These are phyloP conservation scores for Aspergillus hortae DNA, from an alignment of 2,329 filamentous ascomycete genomes.

Conservation along the genomic window DNA sequence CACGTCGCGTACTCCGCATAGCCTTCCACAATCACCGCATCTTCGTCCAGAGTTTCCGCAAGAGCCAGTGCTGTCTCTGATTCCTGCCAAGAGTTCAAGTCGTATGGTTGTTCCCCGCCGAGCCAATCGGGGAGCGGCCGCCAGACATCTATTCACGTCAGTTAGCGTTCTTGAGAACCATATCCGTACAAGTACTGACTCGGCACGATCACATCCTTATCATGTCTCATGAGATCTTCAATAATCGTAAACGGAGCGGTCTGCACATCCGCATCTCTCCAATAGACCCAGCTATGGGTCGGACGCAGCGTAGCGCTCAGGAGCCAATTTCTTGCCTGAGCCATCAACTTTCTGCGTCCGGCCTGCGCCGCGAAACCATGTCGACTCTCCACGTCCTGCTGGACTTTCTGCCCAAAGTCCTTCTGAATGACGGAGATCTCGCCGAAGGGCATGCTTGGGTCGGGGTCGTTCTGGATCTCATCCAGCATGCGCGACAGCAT, in stretches of 20 bases:
- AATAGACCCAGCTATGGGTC: constrained; percentile 98
- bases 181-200: constrained; percentile 59
- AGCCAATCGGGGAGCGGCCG: constrained; percentile 98
- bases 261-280: constrained; percentile 97
- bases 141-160: constrained; percentile 73
- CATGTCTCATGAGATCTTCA: constrained; percentile 97
- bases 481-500: constrained; percentile 73
- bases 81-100: constrained; percentile 98
- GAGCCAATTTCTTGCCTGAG: constrained; percentile 94
- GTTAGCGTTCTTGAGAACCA: background rate
- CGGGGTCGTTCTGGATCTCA: constrained; percentile 72
- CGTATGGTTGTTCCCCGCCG: constrained; percentile 95
- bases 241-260: constrained; percentile 95
- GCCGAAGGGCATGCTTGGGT: constrained; percentile 79
- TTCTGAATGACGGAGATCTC: constrained; percentile 98
- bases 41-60: constrained; percentile 92
- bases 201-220: constrained; percentile 97
- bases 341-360: constrained; percentile 91
- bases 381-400: constrained; percentile 94
- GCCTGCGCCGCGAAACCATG: constrained; percentile 97
- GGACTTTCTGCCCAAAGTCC: constrained; percentile 96
- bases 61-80: constrained; percentile 93
- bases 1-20: constrained; percentile 99
- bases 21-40: constrained; percentile 97
- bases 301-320: constrained; percentile 88